Base-by-base conservation (phyloP, 1,139 yeast species). In the Suhomyces bolitotheri region DNA sequence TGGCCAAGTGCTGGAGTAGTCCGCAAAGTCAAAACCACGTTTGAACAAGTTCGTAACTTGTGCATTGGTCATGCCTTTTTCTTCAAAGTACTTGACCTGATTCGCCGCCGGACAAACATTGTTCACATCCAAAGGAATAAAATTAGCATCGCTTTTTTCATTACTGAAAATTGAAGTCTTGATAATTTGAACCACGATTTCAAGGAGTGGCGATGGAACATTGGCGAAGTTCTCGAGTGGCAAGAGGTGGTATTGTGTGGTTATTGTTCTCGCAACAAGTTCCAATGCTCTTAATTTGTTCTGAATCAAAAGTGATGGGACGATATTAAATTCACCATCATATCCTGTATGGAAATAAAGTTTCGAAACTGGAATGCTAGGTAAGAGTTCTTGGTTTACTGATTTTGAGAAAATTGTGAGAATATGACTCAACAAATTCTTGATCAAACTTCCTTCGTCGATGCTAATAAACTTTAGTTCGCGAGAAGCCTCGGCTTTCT, bases 31-130 rank as follows among this genome's bases (percentile, higher is more conserved):
- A 8, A 46, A 45, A 1, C 55, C 54, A 39, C 60, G 60, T 6
- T 60, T 53, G 38, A 75, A 58, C 16, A 66, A 56, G 20, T 66
- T 67, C 4, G 60, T 47, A 0, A 80, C 79, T 19, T 62, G 64
- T 0, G 53, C 47, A 11, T 60, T 66, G 1, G 64, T 29, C 33
- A 78, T 46, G 1, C 84, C 85, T 12, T 30, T 21, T 1, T 58
- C 53, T 7, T 56, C 54, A 31, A 82, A 57, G 43, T 73, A 77
- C 5, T 70, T 65, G 7, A 75, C 56, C 45, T 77, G 75, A 7
- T 65, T 65, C n/a, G 64, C 62, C 0, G 85, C 73, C 8, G 82
- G 81, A 4, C 69, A 56, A 3, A 78, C 76, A 27, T 69, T 66
- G 26, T 62, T 59, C 62, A 77, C 68, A 12, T 65, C 56, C 21